phyloP scores from a whole-genome alignment of 164 flowering plant species.

The Litsea cubeba region DNA sequence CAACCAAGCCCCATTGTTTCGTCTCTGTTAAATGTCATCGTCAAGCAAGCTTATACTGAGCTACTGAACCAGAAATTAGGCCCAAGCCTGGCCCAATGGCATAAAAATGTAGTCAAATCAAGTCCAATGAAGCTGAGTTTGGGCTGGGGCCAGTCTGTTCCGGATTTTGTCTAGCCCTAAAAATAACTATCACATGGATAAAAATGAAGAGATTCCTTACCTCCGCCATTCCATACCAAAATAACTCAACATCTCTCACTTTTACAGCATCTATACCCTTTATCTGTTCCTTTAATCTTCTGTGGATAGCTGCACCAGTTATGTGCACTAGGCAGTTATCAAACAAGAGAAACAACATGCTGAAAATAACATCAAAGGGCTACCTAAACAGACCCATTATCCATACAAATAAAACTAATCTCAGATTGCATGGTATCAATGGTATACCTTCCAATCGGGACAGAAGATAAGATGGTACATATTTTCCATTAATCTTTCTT shows the following conservation, averaged over 20 bases:
- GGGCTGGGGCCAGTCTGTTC: no score
- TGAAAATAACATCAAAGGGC: background rate
- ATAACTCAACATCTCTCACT: slow-evolving; percentile 62
- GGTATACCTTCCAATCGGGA: slow-evolving; percentile 64
- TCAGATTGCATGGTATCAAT: background rate
- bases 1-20: no score
- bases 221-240: slow-evolving; percentile 94
- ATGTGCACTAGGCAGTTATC: background rate
- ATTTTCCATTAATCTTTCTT: slow-evolving; percentile 85
- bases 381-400: background rate
- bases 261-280: slow-evolving; percentile 69
- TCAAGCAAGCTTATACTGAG: no score
- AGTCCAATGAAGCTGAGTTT: no score
- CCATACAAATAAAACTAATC: background rate
- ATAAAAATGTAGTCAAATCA: no score
- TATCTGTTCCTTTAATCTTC: slow-evolving; percentile 58
- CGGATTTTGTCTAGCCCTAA: no score
- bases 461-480: slow-evolving; percentile 79
- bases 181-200: no score
- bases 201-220: slow-evolving; percentile 26
- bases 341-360: background rate
- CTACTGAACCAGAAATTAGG: no score
- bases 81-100: no score
- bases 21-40: no score
- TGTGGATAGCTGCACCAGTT: slow-evolving; percentile 43